Evolutionary conservation across 2,329 filamentous ascomycete species (phyloP).

Genomic region (Cryphonectria naterciae): DNA sequence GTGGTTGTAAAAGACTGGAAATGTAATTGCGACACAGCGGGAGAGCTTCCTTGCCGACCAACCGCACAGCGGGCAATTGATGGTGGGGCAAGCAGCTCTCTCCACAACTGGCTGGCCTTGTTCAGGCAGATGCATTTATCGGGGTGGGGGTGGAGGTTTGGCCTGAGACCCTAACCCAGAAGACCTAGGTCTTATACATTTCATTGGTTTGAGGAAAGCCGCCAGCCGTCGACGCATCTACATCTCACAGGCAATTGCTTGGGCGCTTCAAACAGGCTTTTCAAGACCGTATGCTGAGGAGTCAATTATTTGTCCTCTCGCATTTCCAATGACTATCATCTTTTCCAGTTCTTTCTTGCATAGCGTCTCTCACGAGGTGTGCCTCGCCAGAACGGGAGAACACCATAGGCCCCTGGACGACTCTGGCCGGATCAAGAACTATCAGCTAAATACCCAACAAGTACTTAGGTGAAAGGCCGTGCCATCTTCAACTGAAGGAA

Average conservation of each 20-base stretch:
- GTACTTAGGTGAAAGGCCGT: too few relatives aligned
- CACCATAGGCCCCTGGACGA: not conserved
- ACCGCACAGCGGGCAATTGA: not conserved
- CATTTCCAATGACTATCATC: not conserved
- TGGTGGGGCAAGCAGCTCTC: conserved; percentile 15
- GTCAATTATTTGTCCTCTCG: not conserved
- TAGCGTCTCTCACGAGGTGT: not conserved
- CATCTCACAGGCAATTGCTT: not conserved
- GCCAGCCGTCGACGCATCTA: not conserved
- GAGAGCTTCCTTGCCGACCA: conserved; percentile 3
- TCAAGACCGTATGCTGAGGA: not conserved
- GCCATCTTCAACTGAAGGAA: too few relatives aligned
- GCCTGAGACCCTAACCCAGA: conserved; percentile 1
- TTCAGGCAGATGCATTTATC: not conserved
- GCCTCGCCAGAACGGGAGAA: not conserved
- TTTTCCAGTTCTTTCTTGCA: not conserved
- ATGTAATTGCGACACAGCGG: not conserved
- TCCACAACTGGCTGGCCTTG: not conserved
- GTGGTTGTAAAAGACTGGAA: not conserved
- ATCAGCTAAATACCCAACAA: too few relatives aligned
- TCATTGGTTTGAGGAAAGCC: not conserved
- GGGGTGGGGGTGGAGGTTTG: too few relatives aligned
- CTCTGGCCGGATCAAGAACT: too few relatives aligned
- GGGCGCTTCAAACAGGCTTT: not conserved
- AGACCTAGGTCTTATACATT: not conserved